Evolutionary conservation across 352 stramenopile genomes (phyloP).

Genomic region (Paralagenidium karlingii): DNA sequence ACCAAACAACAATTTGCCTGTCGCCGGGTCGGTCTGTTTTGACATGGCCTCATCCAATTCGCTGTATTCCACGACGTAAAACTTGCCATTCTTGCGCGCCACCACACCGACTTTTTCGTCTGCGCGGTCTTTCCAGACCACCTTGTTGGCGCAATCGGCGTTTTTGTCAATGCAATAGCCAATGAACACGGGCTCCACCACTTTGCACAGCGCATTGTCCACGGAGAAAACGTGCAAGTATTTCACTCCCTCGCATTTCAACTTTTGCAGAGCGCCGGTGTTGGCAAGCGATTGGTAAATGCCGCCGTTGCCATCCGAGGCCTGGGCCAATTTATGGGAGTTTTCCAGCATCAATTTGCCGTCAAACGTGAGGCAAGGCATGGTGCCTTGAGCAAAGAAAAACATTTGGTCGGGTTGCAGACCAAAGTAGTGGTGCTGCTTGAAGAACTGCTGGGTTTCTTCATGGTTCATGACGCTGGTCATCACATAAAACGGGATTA

Average conservation of each 20-base stretch:
- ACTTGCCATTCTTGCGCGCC: constrained; percentile 62
- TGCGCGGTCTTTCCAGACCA: constrained; percentile 88
- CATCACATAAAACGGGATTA: constrained; percentile 93
- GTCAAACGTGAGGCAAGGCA: constrained; percentile 90
- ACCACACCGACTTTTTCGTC: constrained; percentile 92
- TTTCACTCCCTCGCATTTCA: constrained; percentile 80
- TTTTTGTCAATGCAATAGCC: constrained; percentile 90
- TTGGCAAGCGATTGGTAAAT: constrained; percentile 88
- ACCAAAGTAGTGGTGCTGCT: constrained; percentile 85
- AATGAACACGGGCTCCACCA: constrained; percentile 93
- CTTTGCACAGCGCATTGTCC: constrained; percentile 96
- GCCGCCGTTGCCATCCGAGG: constrained; percentile 97
- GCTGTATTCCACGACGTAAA: constrained; percentile 96
- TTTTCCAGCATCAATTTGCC: constrained; percentile 96
- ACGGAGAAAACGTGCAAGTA: constrained; percentile 96
- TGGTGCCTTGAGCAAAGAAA: constrained; percentile 94
- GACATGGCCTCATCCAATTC: constrained; percentile 83
- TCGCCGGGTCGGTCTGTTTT: constrained; percentile 39
- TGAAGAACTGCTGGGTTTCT: constrained; percentile 87
- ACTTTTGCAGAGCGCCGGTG: constrained; percentile 80
- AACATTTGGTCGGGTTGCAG: constrained; percentile 77
- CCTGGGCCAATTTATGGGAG: constrained; percentile 65
- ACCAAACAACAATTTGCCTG: constrained; percentile 86
- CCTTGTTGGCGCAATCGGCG: constrained; percentile 95
- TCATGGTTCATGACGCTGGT: constrained; percentile 95